A percentile compares a stretch with the other conserved stretches of the same genome.
Evolutionary conservation across 495 filamentous ascomycete genomes (phyloP).

Genomic region (Aspergillus egyptiacus): DNA sequence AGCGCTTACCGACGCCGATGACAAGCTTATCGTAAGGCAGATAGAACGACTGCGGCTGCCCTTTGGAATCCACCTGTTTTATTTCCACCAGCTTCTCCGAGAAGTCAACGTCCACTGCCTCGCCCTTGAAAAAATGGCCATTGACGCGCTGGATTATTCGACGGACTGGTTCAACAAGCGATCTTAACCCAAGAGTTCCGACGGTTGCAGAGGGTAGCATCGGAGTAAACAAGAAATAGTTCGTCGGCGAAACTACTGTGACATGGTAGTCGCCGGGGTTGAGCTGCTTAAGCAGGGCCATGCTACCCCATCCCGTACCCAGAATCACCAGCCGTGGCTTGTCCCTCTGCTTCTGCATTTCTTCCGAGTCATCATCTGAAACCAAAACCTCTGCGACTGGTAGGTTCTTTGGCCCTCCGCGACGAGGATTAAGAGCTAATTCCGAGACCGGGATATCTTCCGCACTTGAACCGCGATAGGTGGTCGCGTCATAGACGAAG

Average conservation of each 20-base stretch:
- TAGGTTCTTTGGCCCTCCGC: conserved; percentile 92
- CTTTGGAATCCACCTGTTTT: conserved; percentile 62
- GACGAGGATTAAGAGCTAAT: conserved; percentile 70
- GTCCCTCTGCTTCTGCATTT: conserved; percentile 61
- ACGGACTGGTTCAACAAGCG: conserved; percentile 87
- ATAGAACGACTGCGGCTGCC: conserved; percentile 75
- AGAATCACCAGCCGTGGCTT: conserved; percentile 91
- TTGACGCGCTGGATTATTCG: conserved; percentile 68
- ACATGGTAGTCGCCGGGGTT: conserved; percentile 89
- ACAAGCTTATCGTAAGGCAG: conserved; percentile 99
- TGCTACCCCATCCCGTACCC: conserved; percentile 92
- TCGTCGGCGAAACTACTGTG: conserved; percentile 86
- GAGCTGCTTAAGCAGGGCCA: conserved; percentile 85
- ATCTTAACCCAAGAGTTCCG: conserved; percentile 84
- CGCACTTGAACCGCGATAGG: conserved; percentile 64
- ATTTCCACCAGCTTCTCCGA: conserved; percentile 86
- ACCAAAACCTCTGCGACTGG: conserved; percentile 83
- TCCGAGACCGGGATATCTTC: conserved; percentile 77
- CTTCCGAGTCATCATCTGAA: conserved; percentile 75
- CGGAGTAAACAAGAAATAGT: conserved; percentile 97
- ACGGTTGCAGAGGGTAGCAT: conserved; percentile 97
- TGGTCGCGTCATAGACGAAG: conserved; percentile 91
- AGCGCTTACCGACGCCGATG: conserved; percentile 67
- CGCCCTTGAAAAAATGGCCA: conserved; percentile 86
- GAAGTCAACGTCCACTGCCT: conserved; percentile 83